These are phyloP conservation scores for Neocucurbitaria cava DNA, from an alignment of 2,329 filamentous ascomycete genomes.

Conservation along the genomic window DNA sequence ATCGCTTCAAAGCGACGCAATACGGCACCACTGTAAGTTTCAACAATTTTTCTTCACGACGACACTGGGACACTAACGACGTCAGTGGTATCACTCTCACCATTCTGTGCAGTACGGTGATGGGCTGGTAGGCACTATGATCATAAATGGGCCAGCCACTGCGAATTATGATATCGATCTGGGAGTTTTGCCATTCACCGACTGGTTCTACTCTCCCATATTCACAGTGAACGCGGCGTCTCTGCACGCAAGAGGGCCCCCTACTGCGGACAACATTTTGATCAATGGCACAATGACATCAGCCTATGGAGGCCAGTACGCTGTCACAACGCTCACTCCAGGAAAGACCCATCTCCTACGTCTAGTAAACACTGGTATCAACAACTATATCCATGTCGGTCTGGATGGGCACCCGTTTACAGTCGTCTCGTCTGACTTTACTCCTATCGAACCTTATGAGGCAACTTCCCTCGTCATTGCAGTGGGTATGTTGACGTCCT, in stretches of 20 bases:
- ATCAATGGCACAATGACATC: conserved; percentile 64
- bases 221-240: conserved; percentile 42
- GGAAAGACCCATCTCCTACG: conserved; percentile 56
- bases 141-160: conserved; percentile 52
- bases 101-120: conserved; percentile 53
- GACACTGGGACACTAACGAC: conserved; percentile 37
- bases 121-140: conserved; percentile 50
- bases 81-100: conserved; percentile 56
- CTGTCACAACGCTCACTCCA: conserved; percentile 42
- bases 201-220: conserved; percentile 40
- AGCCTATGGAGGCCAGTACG: conserved; percentile 37
- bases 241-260: conserved; percentile 49
- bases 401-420: conserved; percentile 50
- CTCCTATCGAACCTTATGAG: conserved; percentile 52
- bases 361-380: conserved; percentile 49
- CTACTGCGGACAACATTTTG: conserved; percentile 55
- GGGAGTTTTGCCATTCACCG: conserved; percentile 50
- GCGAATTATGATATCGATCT: conserved; percentile 54
- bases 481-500: conserved; percentile 38
- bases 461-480: conserved; percentile 45
- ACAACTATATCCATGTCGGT: conserved; percentile 30
- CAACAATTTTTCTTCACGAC: background rate
- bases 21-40: conserved; percentile 41
- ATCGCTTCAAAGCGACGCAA: conserved; percentile 46
- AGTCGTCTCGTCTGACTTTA: conserved; percentile 54